Base-by-base conservation (phyloP, 1,139 yeast species). In the Magnusiomyces ingens region DNA sequence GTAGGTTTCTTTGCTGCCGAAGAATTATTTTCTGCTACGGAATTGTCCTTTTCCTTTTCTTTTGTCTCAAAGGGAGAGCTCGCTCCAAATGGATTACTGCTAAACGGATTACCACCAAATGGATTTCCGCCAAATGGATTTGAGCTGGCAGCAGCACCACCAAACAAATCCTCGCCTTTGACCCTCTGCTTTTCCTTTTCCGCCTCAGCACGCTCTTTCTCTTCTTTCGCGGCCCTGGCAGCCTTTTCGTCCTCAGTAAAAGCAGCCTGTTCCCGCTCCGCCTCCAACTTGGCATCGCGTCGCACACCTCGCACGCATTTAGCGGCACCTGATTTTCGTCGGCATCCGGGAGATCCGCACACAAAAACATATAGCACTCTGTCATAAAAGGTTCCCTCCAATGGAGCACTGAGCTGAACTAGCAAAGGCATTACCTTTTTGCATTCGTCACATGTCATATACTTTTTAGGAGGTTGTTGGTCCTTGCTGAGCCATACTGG, bases 351-450 rank as follows among this genome's bases (percentile, higher is more conserved):
- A 51, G 80, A 76, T 48, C 76, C 72, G 70, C 99, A 93, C 1
- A 82, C 82, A 68, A 91, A 85, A 0, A 91, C 76, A 65, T 93
- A 93, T 29, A 93, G 68, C 12, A 82, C 82, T 55, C 99, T 77
- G 62, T 90, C 97, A 65, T 90, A 88, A 50, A 78, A 71, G n/a
- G 82, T 76, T 41, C 77, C 78, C 32, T 82, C 87, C 26, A 53
- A 38, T 1, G 95, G 94, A 1, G 96, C 85, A 68, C 77, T 84
- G 1, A 93, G 85, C 67, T 93, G 98, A 1, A 84, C 70, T 42
- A 90, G 71, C 50, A 91, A 70, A 8, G 87, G 81, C 84, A 89
- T 75, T 36, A 75, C 71, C 12, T 72, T 67, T 0, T 71, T 68
- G 70, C 99, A 93, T 55, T 76, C 76, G 51, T 77, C 79, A 72